phyloP scores from a whole-genome alignment of 2,329 filamentous ascomycete genomes.

The Bipolaris bicolor region DNA sequence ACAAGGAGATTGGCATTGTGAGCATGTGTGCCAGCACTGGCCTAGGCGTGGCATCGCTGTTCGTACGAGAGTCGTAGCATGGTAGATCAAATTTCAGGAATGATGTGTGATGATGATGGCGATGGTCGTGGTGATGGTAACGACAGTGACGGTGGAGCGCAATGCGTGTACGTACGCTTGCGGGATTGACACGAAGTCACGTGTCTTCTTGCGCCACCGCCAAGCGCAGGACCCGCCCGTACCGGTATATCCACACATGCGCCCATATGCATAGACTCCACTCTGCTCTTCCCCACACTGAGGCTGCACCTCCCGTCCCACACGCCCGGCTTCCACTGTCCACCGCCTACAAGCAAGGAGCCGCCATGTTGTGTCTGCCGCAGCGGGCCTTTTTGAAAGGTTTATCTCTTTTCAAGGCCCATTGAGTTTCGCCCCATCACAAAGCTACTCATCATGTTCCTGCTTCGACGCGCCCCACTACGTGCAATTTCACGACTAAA shows the following conservation, averaged over 20 bases:
- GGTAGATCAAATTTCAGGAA: background rate
- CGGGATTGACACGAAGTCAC: slow-evolving; percentile 2
- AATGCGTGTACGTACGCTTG: background rate
- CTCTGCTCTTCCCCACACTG: slow-evolving; percentile 37
- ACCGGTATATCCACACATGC: background rate
- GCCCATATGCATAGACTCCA: background rate
- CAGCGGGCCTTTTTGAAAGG: slow-evolving; percentile 13
- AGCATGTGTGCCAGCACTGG: slow-evolving; percentile 73
- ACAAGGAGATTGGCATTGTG: slow-evolving; percentile 80
- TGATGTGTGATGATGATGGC: background rate
- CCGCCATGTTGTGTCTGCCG: slow-evolving; percentile 17
- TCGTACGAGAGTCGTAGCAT: slow-evolving; percentile 36
- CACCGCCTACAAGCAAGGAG: slow-evolving; percentile 1
- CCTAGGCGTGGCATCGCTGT: slow-evolving; percentile 40
- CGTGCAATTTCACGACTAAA: slow-evolving; percentile 26
- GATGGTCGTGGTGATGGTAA: background rate
- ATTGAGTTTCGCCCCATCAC: slow-evolving; percentile 8
- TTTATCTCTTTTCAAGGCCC: slow-evolving; percentile 9
- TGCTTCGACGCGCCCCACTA: slow-evolving; percentile 34
- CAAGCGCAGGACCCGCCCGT: background rate
- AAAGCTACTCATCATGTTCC: slow-evolving; percentile 34
- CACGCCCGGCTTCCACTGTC: slow-evolving; percentile 17
- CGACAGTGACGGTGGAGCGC: background rate
- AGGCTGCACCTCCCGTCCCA: slow-evolving; percentile 21
- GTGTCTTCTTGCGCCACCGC: slow-evolving; percentile 1